A percentile compares a stretch with the other conserved stretches of the same genome.
These are phyloP conservation scores for Plantago ovata DNA, from an alignment of 257 asterid species.

Conservation along the genomic window DNA sequence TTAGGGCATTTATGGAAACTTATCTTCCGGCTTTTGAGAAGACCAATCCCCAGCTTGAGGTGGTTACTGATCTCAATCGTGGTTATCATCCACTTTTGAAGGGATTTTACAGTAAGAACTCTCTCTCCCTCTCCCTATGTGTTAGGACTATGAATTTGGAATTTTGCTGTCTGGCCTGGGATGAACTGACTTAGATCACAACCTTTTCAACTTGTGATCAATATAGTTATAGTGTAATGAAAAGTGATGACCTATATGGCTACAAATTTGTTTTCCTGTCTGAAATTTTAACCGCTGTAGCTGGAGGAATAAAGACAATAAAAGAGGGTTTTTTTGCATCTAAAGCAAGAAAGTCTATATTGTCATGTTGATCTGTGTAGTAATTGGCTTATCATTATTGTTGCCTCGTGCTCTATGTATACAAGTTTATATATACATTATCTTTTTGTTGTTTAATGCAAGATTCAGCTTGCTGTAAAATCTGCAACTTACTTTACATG, in stretches of 20 bases:
- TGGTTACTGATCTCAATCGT: conserved; percentile 73
- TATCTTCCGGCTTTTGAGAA: conserved; percentile 64
- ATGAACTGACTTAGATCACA: too few relatives aligned
- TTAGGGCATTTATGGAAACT: conserved; percentile 84
- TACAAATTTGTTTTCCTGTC: not conserved
- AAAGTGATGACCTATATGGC: too few relatives aligned
- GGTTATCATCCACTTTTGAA: conserved; percentile 83
- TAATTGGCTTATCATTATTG: not conserved
- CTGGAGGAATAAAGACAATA: conserved; percentile 1
- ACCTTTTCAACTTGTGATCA: too few relatives aligned
- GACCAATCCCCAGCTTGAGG: conserved; percentile 82
- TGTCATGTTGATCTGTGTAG: not conserved
- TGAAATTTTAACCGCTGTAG: not conserved
- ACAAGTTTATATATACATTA: not conserved
- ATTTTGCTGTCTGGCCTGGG: too few relatives aligned
- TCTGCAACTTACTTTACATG: not conserved
- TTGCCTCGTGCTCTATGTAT: not conserved
- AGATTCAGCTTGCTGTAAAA: not conserved
- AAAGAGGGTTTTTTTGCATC: not conserved
- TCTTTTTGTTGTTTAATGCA: not conserved
- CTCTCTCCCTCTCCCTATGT: conserved; percentile 15
- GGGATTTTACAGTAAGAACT: conserved; percentile 66
- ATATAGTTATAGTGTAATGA: too few relatives aligned
- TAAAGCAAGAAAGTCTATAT: not conserved
- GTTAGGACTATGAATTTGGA: too few relatives aligned